Base-by-base conservation (phyloP, 176 grass and related monocot species). In the Triticum urartu region DNA sequence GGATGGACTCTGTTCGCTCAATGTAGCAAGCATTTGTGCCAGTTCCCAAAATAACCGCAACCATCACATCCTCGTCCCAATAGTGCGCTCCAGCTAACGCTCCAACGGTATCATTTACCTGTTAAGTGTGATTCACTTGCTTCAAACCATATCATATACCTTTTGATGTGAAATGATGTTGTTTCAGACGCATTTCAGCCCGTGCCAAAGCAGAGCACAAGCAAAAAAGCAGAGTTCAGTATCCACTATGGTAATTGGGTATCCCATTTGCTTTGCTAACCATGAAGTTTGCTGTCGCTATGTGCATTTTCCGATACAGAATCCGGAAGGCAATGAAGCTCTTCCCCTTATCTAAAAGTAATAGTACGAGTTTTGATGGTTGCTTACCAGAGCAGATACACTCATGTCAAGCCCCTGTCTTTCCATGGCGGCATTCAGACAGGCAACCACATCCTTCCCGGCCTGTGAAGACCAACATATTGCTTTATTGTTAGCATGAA, bases 1-100 rank as follows among this genome's bases (percentile, higher is more conserved):
- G 79, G 40, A 94, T 89, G 7, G 20, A 47, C 9, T 83, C 75
- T 0, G 64, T 79, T 74, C 6, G 64, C 67, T 87, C 87, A 11
- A 94, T 88, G 69, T 91, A 91, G 82, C 87, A 90, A 50, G 88
- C 88, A 77, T 94, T 91, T 18, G 87, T 89, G 15, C 87, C 87
- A n/a, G 92, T 91, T 21, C 89, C 89, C 40, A 89, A 85, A 81
- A 91, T 91, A 6, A 94, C 89, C 1, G 79, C 86, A 15, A 77
- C 86, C 79, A 91, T 83, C 13, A 87, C 83, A 59, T 87, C 86
- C 22, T 73, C 45, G 6, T 91, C 79, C 36, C 87, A 84, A 6
- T 91, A 94, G 71, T 69, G 87, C 9, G 79, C 89, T 61, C 80
- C 84, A 26, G 89, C 79, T 25, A 87, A 83, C 15, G 79, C 72